phyloP scores from a whole-genome alignment of 805 yeast species.

The Hanseniaspora valbyensis region DNA sequence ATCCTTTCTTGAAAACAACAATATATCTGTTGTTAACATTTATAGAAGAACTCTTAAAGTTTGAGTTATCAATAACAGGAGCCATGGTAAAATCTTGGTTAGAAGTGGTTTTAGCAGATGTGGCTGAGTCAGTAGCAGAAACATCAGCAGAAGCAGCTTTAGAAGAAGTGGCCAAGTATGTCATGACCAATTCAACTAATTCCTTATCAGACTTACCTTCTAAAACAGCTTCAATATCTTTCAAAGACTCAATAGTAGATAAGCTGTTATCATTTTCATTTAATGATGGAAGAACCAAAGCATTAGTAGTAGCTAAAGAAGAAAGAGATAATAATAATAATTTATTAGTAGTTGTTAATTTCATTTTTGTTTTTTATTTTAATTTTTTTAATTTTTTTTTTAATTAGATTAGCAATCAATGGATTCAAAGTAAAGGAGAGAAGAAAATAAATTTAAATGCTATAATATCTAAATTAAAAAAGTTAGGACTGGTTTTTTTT shows the following conservation, averaged over 20 bases:
- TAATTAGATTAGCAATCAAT: background rate
- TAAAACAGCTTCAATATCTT: constrained; percentile 20
- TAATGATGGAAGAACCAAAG: constrained; percentile 55
- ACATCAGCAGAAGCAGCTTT: background rate
- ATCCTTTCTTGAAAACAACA: constrained; percentile 64
- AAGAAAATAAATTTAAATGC: background rate
- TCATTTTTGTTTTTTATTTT: background rate
- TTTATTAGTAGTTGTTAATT: constrained; percentile 1
- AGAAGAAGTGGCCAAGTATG: background rate
- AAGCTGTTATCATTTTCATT: background rate
- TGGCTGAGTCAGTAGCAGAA: background rate
- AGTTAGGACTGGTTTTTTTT: no score
- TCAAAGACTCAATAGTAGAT: constrained; percentile 29
- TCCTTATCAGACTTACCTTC: constrained; percentile 19
- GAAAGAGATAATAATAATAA: constrained; percentile 26
- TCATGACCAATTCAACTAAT: constrained; percentile 5
- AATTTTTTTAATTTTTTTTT: background rate
- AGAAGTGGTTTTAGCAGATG: background rate
- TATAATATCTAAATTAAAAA: no score
- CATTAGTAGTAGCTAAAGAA: constrained; percentile 34
- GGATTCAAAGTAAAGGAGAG: background rate
- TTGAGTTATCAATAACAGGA: constrained; percentile 9
- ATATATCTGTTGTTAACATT: constrained; percentile 66
- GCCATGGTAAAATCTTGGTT: constrained; percentile 2
- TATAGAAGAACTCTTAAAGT: background rate